Base-by-base conservation (phyloP, 2,329 filamentous ascomycete species). In the Rhytidhysteron rufulum region DNA sequence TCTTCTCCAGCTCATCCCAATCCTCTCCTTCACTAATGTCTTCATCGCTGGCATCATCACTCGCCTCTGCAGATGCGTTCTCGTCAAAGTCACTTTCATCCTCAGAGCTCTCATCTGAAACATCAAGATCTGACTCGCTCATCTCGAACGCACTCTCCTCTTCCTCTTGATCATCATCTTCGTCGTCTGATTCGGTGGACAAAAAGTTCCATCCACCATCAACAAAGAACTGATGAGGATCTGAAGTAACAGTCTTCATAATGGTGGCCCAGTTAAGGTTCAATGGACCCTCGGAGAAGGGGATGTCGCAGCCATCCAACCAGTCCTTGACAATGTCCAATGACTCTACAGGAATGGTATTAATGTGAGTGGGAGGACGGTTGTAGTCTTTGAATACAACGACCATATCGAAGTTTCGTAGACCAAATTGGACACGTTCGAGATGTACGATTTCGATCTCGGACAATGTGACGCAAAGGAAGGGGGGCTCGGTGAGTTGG, bases 251-350 rank as follows among this genome's bases (percentile, higher is more conserved):
- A 0, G 93, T 98, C 77, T 98, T 98, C 89, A 98, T 98, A 62
- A 98, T 98, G 13, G 90, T 95, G 9, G 87, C 86, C 93, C 93
- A 98, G 75, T 97, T 97, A 42, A 98, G 77, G 71, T 98, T 98
- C 53, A 98, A 81, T 1, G 91, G 93, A 42, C 93, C 93, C 67
- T 98, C 94, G 10, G 82, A 86, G 72, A 84, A 97, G 15, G 93
- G 84, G 59, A 98, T 95, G 60, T 98, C 91, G 34, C 93, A 90
- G 1, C 85, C 90, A 67, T 98, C 91, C 8, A 98, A 79, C 83
- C 93, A 98, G 60, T 98, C 94, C 68, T 97, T 97, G 51, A 98
- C 91, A 39, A 88, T 84, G 53, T 98, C 93, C 3, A 98, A 77
- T 3, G 85, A 88, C 62, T 98, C 93, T 18, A 98, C 88, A 0